These are phyloP conservation scores for Neofusicoccum umdonicola DNA, from an alignment of 2,329 filamentous ascomycete species.

Conservation along the genomic window DNA sequence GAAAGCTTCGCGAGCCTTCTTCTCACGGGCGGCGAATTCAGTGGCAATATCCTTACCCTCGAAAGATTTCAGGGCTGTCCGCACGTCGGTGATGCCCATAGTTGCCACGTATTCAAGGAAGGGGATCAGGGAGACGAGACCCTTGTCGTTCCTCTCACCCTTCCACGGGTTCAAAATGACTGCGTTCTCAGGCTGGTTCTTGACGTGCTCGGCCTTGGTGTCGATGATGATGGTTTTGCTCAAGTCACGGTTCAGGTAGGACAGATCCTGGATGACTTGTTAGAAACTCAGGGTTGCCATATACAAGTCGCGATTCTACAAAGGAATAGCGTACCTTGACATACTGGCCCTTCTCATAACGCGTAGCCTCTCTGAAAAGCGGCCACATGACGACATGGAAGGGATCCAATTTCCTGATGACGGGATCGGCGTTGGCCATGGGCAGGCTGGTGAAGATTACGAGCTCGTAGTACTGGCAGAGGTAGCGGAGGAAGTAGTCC, in stretches of 20 bases:
- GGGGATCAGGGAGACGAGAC: slow-evolving; percentile 84
- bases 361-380: slow-evolving; percentile 92
- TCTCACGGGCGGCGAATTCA: slow-evolving; percentile 87
- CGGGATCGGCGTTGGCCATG: slow-evolving; percentile 77
- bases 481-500: slow-evolving; percentile 95
- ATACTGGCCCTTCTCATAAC: slow-evolving; percentile 93
- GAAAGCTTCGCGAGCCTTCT: slow-evolving; percentile 80
- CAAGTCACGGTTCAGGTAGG: slow-evolving; percentile 92
- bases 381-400: slow-evolving; percentile 95
- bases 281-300: background rate
- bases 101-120: slow-evolving; percentile 97
- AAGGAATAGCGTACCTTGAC: slow-evolving; percentile 67
- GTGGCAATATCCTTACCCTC: slow-evolving; percentile 84
- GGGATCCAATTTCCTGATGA: slow-evolving; percentile 90
- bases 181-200: slow-evolving; percentile 92
- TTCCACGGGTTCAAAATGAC: slow-evolving; percentile 89
- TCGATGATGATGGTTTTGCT: slow-evolving; percentile 95
- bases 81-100: slow-evolving; percentile 86
- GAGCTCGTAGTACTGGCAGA: slow-evolving; percentile 96
- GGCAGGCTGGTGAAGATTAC: slow-evolving; percentile 93
- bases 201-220: slow-evolving; percentile 76
- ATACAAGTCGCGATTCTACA: background rate
- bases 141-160: slow-evolving; percentile 77
- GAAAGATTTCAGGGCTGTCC: slow-evolving; percentile 82
- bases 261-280: slow-evolving; percentile 70